Evolutionary conservation across 2,329 filamentous ascomycete genomes (phyloP).

Genomic region (Sporothrix schenckii): DNA sequence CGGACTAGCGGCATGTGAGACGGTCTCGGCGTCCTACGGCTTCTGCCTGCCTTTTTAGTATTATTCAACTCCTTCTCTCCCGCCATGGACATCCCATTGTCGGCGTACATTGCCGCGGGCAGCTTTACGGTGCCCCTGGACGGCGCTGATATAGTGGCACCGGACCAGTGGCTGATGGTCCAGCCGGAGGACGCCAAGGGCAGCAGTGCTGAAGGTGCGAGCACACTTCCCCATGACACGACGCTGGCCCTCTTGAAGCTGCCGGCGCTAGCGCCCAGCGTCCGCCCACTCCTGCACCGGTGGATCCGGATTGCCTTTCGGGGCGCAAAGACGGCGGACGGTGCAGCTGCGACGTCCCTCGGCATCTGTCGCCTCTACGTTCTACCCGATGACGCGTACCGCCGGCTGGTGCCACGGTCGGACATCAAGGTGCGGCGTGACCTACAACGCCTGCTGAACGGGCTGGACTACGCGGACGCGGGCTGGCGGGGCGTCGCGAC

Average conservation of each 20-base stretch:
- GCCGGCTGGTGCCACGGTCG: slow-evolving; percentile 55
- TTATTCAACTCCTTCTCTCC: neutral
- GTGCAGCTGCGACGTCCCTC: slow-evolving; percentile 48
- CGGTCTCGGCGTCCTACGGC: neutral
- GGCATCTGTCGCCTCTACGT: slow-evolving; percentile 53
- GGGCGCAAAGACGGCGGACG: slow-evolving; percentile 43
- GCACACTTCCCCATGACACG: neutral
- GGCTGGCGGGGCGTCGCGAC: slow-evolving; percentile 54
- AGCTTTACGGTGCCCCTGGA: slow-evolving; percentile 17
- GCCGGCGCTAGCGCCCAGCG: neutral
- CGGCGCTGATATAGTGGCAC: neutral
- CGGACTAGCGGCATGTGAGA: neutral
- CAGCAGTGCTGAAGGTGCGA: neutral
- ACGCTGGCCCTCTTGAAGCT: neutral
- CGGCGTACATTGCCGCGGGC: slow-evolving; percentile 23
- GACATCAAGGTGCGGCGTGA: slow-evolving; percentile 50
- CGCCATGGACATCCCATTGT: slow-evolving; percentile 5
- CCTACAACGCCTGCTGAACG: slow-evolving; percentile 53
- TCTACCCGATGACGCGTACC: slow-evolving; percentile 66
- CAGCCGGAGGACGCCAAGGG: neutral
- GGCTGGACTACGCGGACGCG: slow-evolving; percentile 58
- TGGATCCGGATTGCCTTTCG: neutral
- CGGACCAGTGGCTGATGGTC: neutral
- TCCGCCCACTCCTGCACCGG: neutral
- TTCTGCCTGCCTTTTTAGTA: neutral